Base-by-base conservation (phyloP, 352 stramenopile genomes). In the Phytopythium kandeliae region DNA sequence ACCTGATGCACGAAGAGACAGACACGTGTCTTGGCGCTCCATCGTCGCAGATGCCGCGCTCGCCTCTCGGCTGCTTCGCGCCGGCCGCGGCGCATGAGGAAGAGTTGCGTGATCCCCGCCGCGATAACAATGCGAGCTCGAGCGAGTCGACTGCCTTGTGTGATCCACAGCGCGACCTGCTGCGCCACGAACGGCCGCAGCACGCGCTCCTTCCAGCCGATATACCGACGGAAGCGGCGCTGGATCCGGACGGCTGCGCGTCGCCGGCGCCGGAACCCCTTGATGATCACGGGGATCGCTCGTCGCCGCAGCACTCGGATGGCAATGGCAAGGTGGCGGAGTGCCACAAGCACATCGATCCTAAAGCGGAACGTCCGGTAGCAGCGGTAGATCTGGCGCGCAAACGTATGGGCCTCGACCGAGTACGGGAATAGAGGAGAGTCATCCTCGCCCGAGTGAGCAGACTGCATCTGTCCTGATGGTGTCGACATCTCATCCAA, bases 351-450 rank as follows among this genome's bases (percentile, higher is more conserved):
- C 0, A 78, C n/a, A 3, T 49, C 62, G 17, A 55, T 28, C n/a
- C 67, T 55, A 34, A 67, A 74, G 34, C 52, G 55, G 41, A 63
- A 60, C 19, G 53, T 62, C 12, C 40, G 15, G 42, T 58, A 58
- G 38, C 64, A 63, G 15, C 55, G 60, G 24, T 35, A 38, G 34
- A 78, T 74, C 22, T 53, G 46, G 17, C 56, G 56, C 3, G 49
- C 51, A 24, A 45, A 62, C 1, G 28, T 33, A 22, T 85, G 71
- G 0, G 71, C 74, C 38, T 77, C 58, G 11, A 46, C 22, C 2
- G 70, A 82, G 37, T 65, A 85, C 10, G 74, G 71, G 36, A 73
- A 78, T 16, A n/a, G n/a, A n/a, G n/a, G n/a, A n/a, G n/a, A n/a
- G n/a, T n/a, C n/a, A n/a, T n/a, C n/a, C n/a, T n/a, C n/a, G n/a